These are phyloP conservation scores for Persicaria maculosa DNA, from an alignment of 148 eudicot genomes.

Conservation along the genomic window DNA sequence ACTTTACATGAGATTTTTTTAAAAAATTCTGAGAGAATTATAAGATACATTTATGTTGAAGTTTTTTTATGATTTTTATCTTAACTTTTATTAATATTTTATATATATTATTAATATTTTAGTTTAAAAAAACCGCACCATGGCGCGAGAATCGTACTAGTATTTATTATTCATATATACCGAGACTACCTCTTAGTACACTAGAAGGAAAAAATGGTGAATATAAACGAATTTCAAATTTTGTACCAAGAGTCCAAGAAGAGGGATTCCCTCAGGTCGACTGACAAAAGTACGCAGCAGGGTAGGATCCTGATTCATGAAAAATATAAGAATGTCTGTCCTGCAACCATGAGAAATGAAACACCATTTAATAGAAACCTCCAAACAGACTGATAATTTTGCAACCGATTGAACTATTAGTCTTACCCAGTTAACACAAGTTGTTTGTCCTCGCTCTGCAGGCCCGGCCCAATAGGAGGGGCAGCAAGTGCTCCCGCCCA, in stretches of 20 bases:
- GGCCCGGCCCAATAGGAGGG: no score
- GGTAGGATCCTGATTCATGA: slow-evolving; percentile 81
- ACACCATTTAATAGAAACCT: slow-evolving; percentile 12
- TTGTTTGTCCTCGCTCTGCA: slow-evolving; percentile 62
- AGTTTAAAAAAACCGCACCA: no score
- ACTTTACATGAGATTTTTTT: no score
- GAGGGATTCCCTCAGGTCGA: slow-evolving; percentile 64
- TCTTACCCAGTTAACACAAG: slow-evolving; percentile 83
- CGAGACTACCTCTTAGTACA: neutral
- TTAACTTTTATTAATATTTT: no score
- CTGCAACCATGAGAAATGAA: slow-evolving; percentile 66
- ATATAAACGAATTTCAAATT: neutral
- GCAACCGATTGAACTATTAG: slow-evolving; percentile 1
- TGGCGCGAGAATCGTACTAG: no score
- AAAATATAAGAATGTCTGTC: slow-evolving; percentile 91
- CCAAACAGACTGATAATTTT: neutral
- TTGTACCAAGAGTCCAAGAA: slow-evolving; percentile 91
- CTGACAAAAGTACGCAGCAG: slow-evolving; percentile 75
- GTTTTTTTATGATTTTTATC: no score
- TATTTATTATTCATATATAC: neutral
- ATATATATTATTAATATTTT: no score
- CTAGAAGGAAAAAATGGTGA: neutral
- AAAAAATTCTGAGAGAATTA: no score
- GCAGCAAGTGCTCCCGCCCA: no score
- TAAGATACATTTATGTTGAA: no score